Conservation (phyloP, 441 rosid species). For the Eugenia klotzschiana region DNA sequence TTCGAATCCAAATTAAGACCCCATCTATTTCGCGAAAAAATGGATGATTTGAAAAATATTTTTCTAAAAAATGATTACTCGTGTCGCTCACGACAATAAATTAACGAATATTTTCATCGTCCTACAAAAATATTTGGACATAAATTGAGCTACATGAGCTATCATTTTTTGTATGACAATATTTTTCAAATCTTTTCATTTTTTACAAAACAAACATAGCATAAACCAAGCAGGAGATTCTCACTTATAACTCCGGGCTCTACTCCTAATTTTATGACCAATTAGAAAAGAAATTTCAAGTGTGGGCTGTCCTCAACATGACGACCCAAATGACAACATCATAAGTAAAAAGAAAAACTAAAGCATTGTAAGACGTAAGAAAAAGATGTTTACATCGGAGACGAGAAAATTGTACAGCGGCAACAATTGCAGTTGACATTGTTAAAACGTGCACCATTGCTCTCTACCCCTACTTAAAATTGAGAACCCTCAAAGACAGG, state of each 20-base stretch:
- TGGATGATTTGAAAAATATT: no score
- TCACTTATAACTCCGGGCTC: not conserved
- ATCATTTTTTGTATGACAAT: no score
- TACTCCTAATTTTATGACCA: not conserved
- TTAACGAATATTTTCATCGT: no score
- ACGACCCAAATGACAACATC: not conserved
- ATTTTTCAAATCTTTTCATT: no score
- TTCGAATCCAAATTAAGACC: not conserved
- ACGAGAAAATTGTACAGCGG: not conserved
- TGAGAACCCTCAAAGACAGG: not conserved
- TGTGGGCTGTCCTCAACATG: not conserved
- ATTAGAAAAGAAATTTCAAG: not conserved
- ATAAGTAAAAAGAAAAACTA: not conserved
- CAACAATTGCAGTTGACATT: not conserved
- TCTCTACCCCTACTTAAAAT: not conserved
- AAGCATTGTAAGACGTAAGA: not conserved
- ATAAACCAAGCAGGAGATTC: not conserved
- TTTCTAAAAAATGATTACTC: no score
- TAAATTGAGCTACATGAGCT: no score
- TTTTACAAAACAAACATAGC: no score
- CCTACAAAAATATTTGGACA: no score
- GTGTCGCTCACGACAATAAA: no score
- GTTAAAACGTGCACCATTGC: not conserved
- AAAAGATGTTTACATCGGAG: not conserved
- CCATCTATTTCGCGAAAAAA: no score